Evolutionary conservation across 2,329 filamentous ascomycete species (phyloP).

Genomic region (Aureobasidium melanogenum): DNA sequence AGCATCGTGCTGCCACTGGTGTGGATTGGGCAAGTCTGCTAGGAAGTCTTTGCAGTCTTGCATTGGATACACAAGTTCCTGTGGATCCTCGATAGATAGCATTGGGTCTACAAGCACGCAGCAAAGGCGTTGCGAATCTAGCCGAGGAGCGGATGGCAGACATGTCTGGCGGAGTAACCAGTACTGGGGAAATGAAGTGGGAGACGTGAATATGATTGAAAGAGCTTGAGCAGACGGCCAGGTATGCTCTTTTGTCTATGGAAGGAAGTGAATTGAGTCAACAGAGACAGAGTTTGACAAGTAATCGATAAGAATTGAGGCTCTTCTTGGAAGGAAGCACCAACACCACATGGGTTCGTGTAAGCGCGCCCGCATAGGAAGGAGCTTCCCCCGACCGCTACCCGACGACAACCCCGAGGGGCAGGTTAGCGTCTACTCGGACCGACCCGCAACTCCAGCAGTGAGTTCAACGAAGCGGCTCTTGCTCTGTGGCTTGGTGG

Average conservation of each 20-base stretch:
- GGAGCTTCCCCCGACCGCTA: background rate
- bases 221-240: background rate
- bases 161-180: background rate
- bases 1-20: background rate
- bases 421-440: background rate
- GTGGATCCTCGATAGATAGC: background rate
- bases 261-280: background rate
- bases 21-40: background rate
- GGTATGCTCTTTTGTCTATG: background rate
- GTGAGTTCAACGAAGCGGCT: background rate
- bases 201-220: background rate
- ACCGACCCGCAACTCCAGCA: background rate
- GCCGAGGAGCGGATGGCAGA: background rate
- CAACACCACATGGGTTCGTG: background rate
- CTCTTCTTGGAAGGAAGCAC: background rate
- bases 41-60: background rate
- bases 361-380: slow-evolving; percentile 8
- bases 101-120: background rate
- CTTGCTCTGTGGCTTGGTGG: background rate
- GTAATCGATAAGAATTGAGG: slow-evolving; percentile 8
- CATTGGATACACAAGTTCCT: background rate
- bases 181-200: background rate
- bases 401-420: background rate
- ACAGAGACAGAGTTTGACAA: slow-evolving; percentile 4
- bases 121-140: background rate